Base-by-base conservation (phyloP, 768 basidiomycete species). In the Russula compacta region DNA sequence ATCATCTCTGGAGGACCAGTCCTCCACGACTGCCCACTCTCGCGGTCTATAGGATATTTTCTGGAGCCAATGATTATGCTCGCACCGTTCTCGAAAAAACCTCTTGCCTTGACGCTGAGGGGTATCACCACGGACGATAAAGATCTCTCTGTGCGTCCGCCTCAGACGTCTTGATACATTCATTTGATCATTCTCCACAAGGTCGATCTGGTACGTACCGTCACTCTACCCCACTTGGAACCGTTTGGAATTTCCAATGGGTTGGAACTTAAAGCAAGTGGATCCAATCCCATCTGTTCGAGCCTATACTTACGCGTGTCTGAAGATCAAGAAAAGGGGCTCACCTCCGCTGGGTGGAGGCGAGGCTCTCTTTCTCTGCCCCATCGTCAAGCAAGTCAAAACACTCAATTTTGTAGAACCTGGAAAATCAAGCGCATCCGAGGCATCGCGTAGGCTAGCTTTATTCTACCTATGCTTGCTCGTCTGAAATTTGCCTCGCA, bases 261-360 rank as follows among this genome's bases (percentile, higher is more conserved):
- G 5, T 73, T 98, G 15, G 97, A 99, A 71, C 73, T 99, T 24
- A 79, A 89, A 70, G 92, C 92, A 70, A 56, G 79, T 70, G 1
- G 2, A 53, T 9, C 12, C 14, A 9, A 40, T 4, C 14, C 17
- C 57, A 14, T 40, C 48, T 10, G 52, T 40, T 57, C 36, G 32
- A 52, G n/a, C 53, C 44, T 17, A 33, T 42, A 19, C 29, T 44
- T 12, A 40, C 14, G n/a, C 10, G 24, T n/a, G 39, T 46, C 2
- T 12, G n/a, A 60, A 94, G 89, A 97, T 99, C 59, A 95, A 89
- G 72, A 95, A 88, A 69, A 84, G 97, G n/a, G 97, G 97, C 2
- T 83, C 93, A 21, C 79, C 89, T 39, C 97, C 97, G 4, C 78
- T 80, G 29, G 97, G 97, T 15, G 97, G 97, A 5, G 97, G 97